A percentile compares a stretch with the other conserved stretches of the same genome.
These are phyloP conservation scores for Pichia nanzhaoensis DNA, from an alignment of 805 yeast species.

Conservation along the genomic window DNA sequence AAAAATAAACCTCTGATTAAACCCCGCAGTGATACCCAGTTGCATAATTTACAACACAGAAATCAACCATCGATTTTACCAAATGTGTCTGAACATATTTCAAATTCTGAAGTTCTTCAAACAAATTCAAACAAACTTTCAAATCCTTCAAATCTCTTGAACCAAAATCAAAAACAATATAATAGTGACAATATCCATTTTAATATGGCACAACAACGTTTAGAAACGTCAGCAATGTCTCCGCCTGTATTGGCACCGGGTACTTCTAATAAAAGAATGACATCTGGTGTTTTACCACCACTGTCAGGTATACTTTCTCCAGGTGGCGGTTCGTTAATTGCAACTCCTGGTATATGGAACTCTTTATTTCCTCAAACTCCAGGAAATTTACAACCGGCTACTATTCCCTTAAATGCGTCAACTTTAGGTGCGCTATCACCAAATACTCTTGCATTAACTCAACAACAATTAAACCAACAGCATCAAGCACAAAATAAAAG, in stretches of 20 bases:
- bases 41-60: not conserved
- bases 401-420: not conserved
- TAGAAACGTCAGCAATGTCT: slow-evolving; percentile 19
- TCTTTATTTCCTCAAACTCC: slow-evolving; percentile 33
- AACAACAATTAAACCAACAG: slow-evolving; percentile 9
- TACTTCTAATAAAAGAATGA: slow-evolving; percentile 36
- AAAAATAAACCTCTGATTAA: slow-evolving; percentile 1
- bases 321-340: slow-evolving; percentile 38
- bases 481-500: slow-evolving; percentile 7
- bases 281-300: slow-evolving; percentile 39
- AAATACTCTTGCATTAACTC: slow-evolving; percentile 1
- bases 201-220: not conserved
- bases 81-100: not conserved
- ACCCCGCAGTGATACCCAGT: slow-evolving; percentile 11
- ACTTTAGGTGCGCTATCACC: slow-evolving; percentile 5
- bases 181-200: not conserved
- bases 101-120: not conserved
- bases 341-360: slow-evolving; percentile 51
- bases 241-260: slow-evolving; percentile 52
- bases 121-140: not conserved
- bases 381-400: slow-evolving; percentile 10
- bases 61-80: not conserved
- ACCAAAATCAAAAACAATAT: not conserved
- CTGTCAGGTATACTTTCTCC: slow-evolving; percentile 39
- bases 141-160: no score